Conservation (phyloP, 768 basidiomycete genomes). For the Rhizopogon sp. region DNA sequence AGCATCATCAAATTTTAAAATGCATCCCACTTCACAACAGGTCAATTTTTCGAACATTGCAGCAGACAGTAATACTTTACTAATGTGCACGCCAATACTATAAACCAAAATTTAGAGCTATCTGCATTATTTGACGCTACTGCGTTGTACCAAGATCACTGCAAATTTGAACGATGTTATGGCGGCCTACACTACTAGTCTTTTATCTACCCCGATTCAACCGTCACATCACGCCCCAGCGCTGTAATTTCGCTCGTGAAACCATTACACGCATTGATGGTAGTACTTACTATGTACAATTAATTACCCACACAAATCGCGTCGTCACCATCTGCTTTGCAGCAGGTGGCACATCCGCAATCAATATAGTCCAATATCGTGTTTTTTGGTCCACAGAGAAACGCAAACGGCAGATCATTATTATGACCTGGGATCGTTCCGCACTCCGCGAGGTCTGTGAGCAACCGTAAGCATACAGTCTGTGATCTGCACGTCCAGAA, state of each 20-base stretch:
- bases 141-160: not conserved
- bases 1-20: not conserved
- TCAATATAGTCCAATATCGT: no score
- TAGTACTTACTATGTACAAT: no score
- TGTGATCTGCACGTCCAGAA: no score
- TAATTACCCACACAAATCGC: no score
- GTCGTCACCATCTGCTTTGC: no score
- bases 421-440: no score
- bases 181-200: not conserved
- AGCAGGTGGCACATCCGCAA: no score
- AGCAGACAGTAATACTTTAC: not conserved
- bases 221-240: conserved; percentile 23
- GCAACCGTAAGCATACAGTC: no score
- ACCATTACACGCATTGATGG: no score
- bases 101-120: not conserved
- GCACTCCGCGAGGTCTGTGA: no score
- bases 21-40: not conserved
- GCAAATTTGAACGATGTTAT: not conserved
- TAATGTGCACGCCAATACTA: not conserved
- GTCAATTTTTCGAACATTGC: not conserved
- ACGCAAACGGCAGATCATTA: no score
- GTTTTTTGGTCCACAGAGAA: no score
- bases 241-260: not conserved
- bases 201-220: not conserved
- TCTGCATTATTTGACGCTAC: not conserved